Evolutionary conservation across 352 stramenopile species (phyloP).

Genomic region (Pythium coloratum): DNA sequence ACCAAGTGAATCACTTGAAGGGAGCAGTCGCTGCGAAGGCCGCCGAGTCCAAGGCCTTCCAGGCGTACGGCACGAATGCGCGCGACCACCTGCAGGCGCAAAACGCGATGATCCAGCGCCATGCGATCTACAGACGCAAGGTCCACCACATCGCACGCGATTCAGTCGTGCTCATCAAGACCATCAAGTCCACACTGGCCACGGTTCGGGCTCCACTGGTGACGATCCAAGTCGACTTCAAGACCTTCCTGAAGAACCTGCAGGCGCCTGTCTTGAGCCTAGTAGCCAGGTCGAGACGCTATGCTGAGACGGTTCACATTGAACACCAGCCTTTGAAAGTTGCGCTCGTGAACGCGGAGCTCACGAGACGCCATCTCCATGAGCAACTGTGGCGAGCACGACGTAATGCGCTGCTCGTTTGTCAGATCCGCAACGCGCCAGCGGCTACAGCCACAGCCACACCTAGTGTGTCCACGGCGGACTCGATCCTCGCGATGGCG

Average conservation of each 20-base stretch:
- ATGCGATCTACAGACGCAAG: slow-evolving; percentile 53
- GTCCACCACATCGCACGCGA: slow-evolving; percentile 46
- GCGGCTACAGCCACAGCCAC: background rate
- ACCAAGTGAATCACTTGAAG: slow-evolving; percentile 73
- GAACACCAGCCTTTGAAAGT: slow-evolving; percentile 56
- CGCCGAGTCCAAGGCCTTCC: slow-evolving; percentile 70
- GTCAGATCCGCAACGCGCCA: slow-evolving; percentile 53
- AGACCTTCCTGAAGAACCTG: slow-evolving; percentile 46
- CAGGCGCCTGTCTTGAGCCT: slow-evolving; percentile 54
- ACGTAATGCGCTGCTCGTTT: slow-evolving; percentile 59
- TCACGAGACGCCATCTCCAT: slow-evolving; percentile 59
- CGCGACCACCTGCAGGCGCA: slow-evolving; percentile 65
- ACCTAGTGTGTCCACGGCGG: background rate
- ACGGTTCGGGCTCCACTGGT: slow-evolving; percentile 52
- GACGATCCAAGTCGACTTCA: slow-evolving; percentile 53
- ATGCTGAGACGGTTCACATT: slow-evolving; percentile 44
- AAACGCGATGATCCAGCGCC: slow-evolving; percentile 49
- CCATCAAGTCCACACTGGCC: slow-evolving; percentile 40
- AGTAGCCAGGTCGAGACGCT: slow-evolving; percentile 44
- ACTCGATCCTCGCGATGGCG: slow-evolving; percentile 14
- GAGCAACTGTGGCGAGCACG: slow-evolving; percentile 66
- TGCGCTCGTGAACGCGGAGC: slow-evolving; percentile 41
- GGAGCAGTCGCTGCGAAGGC: slow-evolving; percentile 66
- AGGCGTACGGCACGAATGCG: slow-evolving; percentile 62
- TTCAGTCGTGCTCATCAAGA: slow-evolving; percentile 38